Evolutionary conservation across 208 protist species (phyloP).

Genomic region (Strigomonas culicis): DNA sequence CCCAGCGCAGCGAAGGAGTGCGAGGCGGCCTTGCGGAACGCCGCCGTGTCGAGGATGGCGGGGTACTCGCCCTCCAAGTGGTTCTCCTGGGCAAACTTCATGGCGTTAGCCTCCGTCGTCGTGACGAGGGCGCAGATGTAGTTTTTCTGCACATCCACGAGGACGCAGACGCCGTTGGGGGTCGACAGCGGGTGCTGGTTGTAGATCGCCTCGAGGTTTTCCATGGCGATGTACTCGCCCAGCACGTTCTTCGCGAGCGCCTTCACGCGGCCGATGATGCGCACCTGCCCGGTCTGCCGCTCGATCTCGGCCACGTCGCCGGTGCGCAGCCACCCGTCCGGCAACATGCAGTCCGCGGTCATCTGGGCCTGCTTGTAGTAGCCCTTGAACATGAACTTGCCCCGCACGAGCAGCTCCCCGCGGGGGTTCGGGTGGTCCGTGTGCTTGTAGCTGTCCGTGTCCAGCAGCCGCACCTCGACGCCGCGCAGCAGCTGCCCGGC

Average conservation of each 20-base stretch:
- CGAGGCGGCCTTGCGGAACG: constrained; percentile 34
- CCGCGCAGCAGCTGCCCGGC: constrained; percentile 65
- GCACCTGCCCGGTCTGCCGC: constrained; percentile 28
- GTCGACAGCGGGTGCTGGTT: constrained; percentile 35
- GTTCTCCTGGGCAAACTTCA: constrained; percentile 38
- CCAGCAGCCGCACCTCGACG: constrained; percentile 88
- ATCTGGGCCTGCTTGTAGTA: constrained; percentile 85
- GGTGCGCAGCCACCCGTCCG: constrained; percentile 84
- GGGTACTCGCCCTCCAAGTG: constrained; percentile 29
- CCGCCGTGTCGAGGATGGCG: constrained; percentile 23
- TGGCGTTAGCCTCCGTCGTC: constrained; percentile 55
- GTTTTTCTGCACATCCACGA: constrained; percentile 49
- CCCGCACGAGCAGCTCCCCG: constrained; percentile 84
- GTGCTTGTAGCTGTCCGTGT: constrained; percentile 87
- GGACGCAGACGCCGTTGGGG: constrained; percentile 64
- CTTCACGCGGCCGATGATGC: constrained; percentile 86
- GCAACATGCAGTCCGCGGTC: constrained; percentile 64
- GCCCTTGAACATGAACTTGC: constrained; percentile 71
- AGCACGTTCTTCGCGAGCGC: constrained; percentile 83
- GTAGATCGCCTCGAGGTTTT: constrained; percentile 76
- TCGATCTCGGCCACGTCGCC: constrained; percentile 84
- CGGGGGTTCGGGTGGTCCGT: constrained; percentile 73
- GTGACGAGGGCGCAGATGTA: constrained; percentile 66
- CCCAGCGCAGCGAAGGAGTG: constrained; percentile 31
- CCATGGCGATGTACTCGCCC: constrained; percentile 90